Evolutionary conservation across 2,329 filamentous ascomycete species (phyloP).

Genomic region (Zalaria sp.): DNA sequence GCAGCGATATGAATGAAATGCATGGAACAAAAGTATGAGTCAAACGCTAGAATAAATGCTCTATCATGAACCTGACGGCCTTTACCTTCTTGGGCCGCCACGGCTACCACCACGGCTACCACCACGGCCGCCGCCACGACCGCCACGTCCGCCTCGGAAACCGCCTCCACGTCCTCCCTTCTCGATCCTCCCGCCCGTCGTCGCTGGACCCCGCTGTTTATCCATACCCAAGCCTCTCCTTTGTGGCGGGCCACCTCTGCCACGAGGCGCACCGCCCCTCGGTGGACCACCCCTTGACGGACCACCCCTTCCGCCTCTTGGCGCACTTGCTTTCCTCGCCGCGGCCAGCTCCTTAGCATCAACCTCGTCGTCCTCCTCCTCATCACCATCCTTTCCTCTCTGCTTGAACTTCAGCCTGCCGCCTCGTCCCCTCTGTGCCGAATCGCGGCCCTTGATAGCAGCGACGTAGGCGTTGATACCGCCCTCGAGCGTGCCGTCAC

Average conservation of each 20-base stretch:
- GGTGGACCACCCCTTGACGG: not conserved
- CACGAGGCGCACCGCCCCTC: conserved; percentile 1
- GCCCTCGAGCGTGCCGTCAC: conserved; percentile 28
- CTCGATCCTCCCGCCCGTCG: conserved; percentile 2
- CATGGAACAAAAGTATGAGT: too few relatives aligned
- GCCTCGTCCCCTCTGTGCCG: conserved; percentile 42
- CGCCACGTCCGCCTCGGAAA: conserved; percentile 1
- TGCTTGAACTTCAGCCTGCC: conserved; percentile 48
- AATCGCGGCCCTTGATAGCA: conserved; percentile 45
- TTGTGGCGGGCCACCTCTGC: conserved; percentile 6
- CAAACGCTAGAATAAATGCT: too few relatives aligned
- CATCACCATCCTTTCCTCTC: conserved; percentile 26
- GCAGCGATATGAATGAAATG: too few relatives aligned
- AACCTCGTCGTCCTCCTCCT: conserved; percentile 23
- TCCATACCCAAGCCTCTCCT: conserved; percentile 22
- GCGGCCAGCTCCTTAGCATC: conserved; percentile 14
- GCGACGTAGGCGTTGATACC: conserved; percentile 48
- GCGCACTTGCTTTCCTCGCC: conserved; percentile 14
- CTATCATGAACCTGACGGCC: too few relatives aligned
- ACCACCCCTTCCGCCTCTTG: conserved; percentile 1
- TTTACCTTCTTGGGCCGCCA: not conserved
- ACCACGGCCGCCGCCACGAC: conserved; percentile 1
- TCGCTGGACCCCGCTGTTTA: conserved; percentile 11
- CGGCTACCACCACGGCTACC: conserved; percentile 2
- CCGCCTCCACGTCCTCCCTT: not conserved